Conservation (phyloP, 208 protist species). For the Leishmania amazonensis region DNA sequence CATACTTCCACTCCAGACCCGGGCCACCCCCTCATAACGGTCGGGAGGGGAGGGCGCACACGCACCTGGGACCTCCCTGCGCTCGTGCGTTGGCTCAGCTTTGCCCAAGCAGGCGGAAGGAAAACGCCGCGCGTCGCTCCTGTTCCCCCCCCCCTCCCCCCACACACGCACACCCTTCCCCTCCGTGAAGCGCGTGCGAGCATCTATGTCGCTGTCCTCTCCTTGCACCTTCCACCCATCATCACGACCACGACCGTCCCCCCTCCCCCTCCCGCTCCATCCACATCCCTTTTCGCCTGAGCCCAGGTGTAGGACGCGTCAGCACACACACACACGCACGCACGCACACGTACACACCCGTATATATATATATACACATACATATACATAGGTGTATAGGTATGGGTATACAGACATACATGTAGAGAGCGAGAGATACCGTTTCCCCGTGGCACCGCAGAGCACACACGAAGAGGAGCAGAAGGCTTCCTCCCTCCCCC, state of each 20-base stretch:
- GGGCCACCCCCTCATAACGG: background rate
- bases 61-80: background rate
- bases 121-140: background rate
- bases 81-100: background rate
- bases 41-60: background rate
- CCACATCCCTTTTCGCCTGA: background rate
- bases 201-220: background rate
- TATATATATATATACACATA: too few species aligned
- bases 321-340: background rate
- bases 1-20: too few species aligned
- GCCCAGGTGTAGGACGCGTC: background rate
- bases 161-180: background rate
- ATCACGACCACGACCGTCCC: background rate
- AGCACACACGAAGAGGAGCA: too few species aligned
- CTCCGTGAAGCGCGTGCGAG: background rate
- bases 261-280: background rate
- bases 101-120: background rate
- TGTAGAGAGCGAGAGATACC: too few species aligned
- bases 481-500: too few species aligned
- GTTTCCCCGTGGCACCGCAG: too few species aligned
- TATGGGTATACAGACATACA: too few species aligned
- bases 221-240: background rate
- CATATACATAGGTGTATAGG: too few species aligned
- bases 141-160: too few species aligned
- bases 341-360: background rate